Conservation (phyloP, 139 green algal genomes). For the Asterochloris sp. region DNA sequence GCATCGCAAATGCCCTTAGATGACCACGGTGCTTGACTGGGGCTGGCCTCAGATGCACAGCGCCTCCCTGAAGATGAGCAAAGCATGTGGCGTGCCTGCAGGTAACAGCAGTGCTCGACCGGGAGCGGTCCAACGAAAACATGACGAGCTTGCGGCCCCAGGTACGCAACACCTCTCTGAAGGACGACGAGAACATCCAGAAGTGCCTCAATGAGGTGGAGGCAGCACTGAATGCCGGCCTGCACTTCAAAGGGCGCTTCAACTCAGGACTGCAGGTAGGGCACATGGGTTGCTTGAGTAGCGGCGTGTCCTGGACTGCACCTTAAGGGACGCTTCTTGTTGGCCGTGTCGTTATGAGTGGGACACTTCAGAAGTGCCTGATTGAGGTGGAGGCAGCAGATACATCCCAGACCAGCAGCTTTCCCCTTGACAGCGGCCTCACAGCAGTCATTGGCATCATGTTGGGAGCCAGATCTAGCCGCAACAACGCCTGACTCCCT, state of each 20-base stretch:
- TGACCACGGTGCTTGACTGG: neutral
- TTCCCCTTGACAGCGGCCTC: no score
- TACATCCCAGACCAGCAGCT: no score
- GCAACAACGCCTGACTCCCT: no score
- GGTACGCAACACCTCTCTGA: neutral
- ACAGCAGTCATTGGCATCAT: no score
- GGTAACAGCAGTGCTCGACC: no score
- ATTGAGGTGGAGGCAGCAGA: no score
- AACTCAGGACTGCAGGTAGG: conserved; percentile 15
- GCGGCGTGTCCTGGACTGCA: no score
- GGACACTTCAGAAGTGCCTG: no score
- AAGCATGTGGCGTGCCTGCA: neutral
- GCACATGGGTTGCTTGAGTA: neutral
- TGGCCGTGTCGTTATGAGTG: no score
- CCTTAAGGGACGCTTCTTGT: no score
- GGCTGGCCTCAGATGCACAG: neutral
- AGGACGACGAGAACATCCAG: conserved; percentile 16
- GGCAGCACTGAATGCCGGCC: conserved; percentile 8
- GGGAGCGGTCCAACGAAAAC: neutral
- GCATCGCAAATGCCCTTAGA: neutral
- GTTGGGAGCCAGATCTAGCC: no score
- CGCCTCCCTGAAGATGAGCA: neutral
- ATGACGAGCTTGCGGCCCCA: neutral
- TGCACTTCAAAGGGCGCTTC: conserved; percentile 19
- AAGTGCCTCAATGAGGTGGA: conserved; percentile 20